These are phyloP conservation scores for Tuber magnatum DNA, from an alignment of 495 filamentous ascomycete genomes.

Conservation along the genomic window DNA sequence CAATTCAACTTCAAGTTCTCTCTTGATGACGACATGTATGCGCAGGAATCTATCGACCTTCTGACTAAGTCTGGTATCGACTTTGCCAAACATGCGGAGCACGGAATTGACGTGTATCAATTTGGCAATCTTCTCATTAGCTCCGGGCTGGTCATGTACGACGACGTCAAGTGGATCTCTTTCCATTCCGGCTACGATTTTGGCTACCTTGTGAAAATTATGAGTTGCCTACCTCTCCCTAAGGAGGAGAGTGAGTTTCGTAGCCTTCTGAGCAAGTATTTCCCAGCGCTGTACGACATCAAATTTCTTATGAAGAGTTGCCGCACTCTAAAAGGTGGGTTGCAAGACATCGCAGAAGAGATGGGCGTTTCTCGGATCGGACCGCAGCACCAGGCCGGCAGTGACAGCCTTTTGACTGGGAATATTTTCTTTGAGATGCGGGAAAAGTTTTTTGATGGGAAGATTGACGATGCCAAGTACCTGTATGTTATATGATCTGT, in stretches of 20 bases:
- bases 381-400: constrained; percentile 79
- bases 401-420: constrained; percentile 83
- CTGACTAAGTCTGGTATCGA: constrained; percentile 81
- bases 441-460: constrained; percentile 75
- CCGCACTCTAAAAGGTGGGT: constrained; percentile 58
- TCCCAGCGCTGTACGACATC: constrained; percentile 87
- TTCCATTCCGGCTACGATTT: constrained; percentile 99
- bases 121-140: constrained; percentile 85
- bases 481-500: constrained; percentile 26
- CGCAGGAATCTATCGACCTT: constrained; percentile 82
- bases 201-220: constrained; percentile 89
- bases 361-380: constrained; percentile 82
- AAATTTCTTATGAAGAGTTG: constrained; percentile 83
- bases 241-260: constrained; percentile 83
- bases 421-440: constrained; percentile 86
- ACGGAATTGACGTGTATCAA: constrained; percentile 83
- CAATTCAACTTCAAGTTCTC: constrained; percentile 99
- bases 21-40: constrained; percentile 91
- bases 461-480: constrained; percentile 54
- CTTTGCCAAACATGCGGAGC: constrained; percentile 68
- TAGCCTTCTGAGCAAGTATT: constrained; percentile 75
- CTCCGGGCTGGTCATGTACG: constrained; percentile 81
- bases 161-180: constrained; percentile 88
- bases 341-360: constrained; percentile 89
- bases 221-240: constrained; percentile 70